Evolutionary conservation across 176 grass and related monocot species (phyloP).

Genomic region (Lolium rigidum): DNA sequence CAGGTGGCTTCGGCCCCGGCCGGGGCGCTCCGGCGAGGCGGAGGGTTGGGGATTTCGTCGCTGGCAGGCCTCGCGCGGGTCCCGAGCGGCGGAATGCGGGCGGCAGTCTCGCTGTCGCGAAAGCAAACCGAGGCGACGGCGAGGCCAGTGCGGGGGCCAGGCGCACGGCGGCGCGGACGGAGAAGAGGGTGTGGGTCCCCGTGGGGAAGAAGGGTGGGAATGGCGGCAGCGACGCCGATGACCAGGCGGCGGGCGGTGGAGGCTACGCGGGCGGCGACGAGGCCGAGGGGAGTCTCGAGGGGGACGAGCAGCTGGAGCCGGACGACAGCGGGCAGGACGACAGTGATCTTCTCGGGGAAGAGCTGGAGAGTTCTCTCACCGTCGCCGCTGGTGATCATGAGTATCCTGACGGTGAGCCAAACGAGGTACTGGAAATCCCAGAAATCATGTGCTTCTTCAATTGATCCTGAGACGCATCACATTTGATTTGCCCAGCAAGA

Average conservation of each 20-base stretch:
- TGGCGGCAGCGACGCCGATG: background rate
- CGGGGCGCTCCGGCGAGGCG: background rate
- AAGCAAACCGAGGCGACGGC: background rate
- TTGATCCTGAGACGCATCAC: no score
- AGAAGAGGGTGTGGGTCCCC: slow-evolving; percentile 49
- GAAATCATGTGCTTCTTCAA: background rate
- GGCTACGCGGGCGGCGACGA: slow-evolving; percentile 42
- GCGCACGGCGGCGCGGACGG: background rate
- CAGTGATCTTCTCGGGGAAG: background rate
- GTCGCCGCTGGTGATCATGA: background rate
- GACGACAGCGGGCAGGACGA: slow-evolving; percentile 4
- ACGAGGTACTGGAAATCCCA: slow-evolving; percentile 5
- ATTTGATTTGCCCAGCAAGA: no score
- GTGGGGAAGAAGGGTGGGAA: slow-evolving; percentile 32
- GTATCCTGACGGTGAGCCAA: background rate
- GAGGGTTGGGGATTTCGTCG: background rate
- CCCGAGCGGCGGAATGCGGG: background rate
- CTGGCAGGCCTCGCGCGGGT: background rate
- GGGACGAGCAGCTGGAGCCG: slow-evolving; percentile 10
- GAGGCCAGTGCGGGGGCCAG: background rate
- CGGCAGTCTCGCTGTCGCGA: background rate
- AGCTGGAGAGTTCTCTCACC: background rate
- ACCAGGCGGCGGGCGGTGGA: slow-evolving; percentile 1
- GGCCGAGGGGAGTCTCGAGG: slow-evolving; percentile 22
- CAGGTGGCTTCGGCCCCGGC: background rate